A percentile compares a stretch with the other conserved stretches of the same genome.
Evolutionary conservation across 2,329 filamentous ascomycete species (phyloP).

Genomic region (Blumeriella jaapii): DNA sequence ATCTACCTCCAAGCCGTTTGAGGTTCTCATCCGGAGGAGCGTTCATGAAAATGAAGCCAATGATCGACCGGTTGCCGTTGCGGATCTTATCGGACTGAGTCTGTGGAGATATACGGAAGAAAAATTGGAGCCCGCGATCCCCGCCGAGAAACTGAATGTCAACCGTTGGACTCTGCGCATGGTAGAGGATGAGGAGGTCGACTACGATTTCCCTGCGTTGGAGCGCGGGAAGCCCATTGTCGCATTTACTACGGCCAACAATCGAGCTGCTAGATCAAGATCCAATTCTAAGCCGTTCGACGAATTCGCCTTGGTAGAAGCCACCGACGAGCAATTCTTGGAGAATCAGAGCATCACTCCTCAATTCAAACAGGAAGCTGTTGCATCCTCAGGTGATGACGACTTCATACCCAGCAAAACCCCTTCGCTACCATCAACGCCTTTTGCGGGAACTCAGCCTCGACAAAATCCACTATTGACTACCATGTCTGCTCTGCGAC

Average conservation of each 20-base stretch:
- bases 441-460: slow-evolving; percentile 28
- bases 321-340: slow-evolving; percentile 53
- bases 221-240: slow-evolving; percentile 63
- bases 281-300: slow-evolving; percentile 69
- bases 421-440: slow-evolving; percentile 17
- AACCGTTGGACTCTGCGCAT: slow-evolving; percentile 77
- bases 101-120: slow-evolving; percentile 71
- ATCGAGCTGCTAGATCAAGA: slow-evolving; percentile 46
- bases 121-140: slow-evolving; percentile 55
- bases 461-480: slow-evolving; percentile 48
- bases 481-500: slow-evolving; percentile 41
- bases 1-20: slow-evolving; percentile 51
- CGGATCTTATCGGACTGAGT: slow-evolving; percentile 71
- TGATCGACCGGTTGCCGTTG: slow-evolving; percentile 56
- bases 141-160: slow-evolving; percentile 57
- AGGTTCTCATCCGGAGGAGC: slow-evolving; percentile 59
- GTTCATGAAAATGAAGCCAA: slow-evolving; percentile 55
- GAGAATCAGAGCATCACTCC: slow-evolving; percentile 61
- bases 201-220: slow-evolving; percentile 73
- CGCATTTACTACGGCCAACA: slow-evolving; percentile 74
- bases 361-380: slow-evolving; percentile 47
- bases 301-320: slow-evolving; percentile 70
- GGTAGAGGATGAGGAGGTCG: slow-evolving; percentile 75
- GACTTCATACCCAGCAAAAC: slow-evolving; percentile 30
- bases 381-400: slow-evolving; percentile 29